Evolutionary conservation across 352 stramenopile species (phyloP).

Genomic region (Blastocystis sp.): DNA sequence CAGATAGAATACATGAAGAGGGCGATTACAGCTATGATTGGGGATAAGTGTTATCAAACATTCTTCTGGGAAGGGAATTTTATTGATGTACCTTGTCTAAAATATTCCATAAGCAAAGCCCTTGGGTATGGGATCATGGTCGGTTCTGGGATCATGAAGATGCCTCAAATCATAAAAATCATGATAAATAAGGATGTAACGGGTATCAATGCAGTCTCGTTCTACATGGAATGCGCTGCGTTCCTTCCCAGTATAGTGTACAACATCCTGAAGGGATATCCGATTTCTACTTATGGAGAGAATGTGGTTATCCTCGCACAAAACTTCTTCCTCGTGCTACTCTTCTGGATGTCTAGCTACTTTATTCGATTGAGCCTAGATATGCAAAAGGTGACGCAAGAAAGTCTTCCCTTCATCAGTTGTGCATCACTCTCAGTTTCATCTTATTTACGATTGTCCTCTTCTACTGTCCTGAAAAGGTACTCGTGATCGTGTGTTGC

Average conservation of each 20-base stretch:
- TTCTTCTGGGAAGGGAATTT: slow-evolving; percentile 77
- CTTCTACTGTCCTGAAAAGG: slow-evolving; percentile 64
- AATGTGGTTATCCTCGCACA: slow-evolving; percentile 76
- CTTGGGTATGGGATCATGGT: slow-evolving; percentile 79
- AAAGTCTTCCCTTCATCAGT: slow-evolving; percentile 1
- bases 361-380: background rate
- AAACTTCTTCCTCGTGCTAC: slow-evolving; percentile 74
- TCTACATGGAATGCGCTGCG: slow-evolving; percentile 78
- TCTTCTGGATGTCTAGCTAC: slow-evolving; percentile 72
- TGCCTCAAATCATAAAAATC: slow-evolving; percentile 81
- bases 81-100: slow-evolving; percentile 73
- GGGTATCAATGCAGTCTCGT: slow-evolving; percentile 74
- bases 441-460: slow-evolving; percentile 67
- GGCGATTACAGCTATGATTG: slow-evolving; percentile 10
- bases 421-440: slow-evolving; percentile 67
- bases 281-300: slow-evolving; percentile 76
- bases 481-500: background rate
- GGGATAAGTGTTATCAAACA: slow-evolving; percentile 70
- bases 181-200: slow-evolving; percentile 73
- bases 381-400: background rate
- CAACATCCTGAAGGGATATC: slow-evolving; percentile 76
- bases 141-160: slow-evolving; percentile 75
- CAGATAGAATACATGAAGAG: background rate
- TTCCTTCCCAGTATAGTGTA: slow-evolving; percentile 76
- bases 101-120: slow-evolving; percentile 74